Evolutionary conservation across 2,329 filamentous ascomycete genomes (phyloP).

Genomic region (Ceratocystis destructans): DNA sequence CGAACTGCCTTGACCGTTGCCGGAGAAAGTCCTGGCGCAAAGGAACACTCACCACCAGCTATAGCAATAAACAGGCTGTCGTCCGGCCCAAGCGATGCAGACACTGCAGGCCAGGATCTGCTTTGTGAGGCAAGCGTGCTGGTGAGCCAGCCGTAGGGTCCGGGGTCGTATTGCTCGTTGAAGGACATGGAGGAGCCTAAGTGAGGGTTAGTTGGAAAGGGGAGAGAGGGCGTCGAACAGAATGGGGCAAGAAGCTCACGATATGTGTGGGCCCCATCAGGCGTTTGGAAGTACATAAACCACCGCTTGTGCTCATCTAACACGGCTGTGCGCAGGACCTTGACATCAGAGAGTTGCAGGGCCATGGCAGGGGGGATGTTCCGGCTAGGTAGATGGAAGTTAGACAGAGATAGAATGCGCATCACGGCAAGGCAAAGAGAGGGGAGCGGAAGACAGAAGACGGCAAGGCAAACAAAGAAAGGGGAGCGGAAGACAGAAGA

Average conservation of each 20-base stretch:
- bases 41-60: conserved; percentile 2
- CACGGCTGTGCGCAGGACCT: conserved; percentile 10
- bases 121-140: conserved; percentile 3
- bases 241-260: conserved; percentile 1
- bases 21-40: not conserved
- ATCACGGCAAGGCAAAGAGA: not conserved
- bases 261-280: conserved; percentile 14
- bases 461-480: not conserved
- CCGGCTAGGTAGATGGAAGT: not conserved
- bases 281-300: conserved; percentile 16
- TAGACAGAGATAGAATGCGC: not conserved
- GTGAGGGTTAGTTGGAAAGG: not conserved
- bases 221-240: not conserved
- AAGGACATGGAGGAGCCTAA: conserved; percentile 17
- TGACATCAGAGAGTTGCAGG: conserved; percentile 12
- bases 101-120: conserved; percentile 8
- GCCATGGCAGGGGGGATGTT: conserved; percentile 15
- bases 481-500: not conserved
- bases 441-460: not conserved
- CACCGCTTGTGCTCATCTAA: conserved; percentile 14
- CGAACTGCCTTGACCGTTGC: conserved; percentile 6
- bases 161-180: conserved; percentile 16
- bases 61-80: conserved; percentile 6
- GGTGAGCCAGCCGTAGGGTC: conserved; percentile 14
- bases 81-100: conserved; percentile 10